These are phyloP conservation scores for Trapa bicornis DNA, from an alignment of 345 rosid species.

Conservation along the genomic window DNA sequence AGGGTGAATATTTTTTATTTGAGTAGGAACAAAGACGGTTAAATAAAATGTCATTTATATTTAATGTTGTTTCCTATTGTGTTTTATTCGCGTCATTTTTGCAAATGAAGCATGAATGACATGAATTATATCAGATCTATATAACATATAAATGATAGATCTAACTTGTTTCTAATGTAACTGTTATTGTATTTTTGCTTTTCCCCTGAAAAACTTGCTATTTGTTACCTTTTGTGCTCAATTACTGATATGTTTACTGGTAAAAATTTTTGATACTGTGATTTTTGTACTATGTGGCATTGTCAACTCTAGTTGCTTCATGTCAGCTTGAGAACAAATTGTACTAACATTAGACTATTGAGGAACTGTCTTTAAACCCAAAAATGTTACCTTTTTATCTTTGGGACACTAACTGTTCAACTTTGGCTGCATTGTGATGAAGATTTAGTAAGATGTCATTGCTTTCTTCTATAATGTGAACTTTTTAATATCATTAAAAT, in stretches of 20 bases:
- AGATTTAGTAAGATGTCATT: background rate
- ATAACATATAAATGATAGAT: background rate
- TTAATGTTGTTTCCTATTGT: background rate
- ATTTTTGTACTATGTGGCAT: background rate
- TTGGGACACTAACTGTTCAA: background rate
- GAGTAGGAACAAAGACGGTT: background rate
- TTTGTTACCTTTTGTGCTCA: background rate
- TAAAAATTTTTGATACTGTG: background rate
- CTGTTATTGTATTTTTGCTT: too few relatives aligned
- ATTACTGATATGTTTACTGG: background rate
- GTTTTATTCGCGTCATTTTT: background rate
- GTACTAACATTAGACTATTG: background rate
- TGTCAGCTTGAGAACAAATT: background rate
- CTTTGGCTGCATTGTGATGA: background rate
- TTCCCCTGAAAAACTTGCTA: background rate
- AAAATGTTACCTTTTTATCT: background rate
- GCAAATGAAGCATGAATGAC: background rate
- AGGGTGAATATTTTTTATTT: background rate
- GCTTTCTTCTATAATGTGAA: background rate
- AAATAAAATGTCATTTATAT: background rate
- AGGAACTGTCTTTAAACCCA: background rate
- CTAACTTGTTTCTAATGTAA: background rate
- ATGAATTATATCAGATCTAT: background rate
- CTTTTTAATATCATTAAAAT: background rate
- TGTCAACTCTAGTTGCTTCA: background rate